Evolutionary conservation across 768 basidiomycete species (phyloP), one percentile per base, ranked within the genome.

Genomic region (Gloeopeniophorella convolvens): DNA sequence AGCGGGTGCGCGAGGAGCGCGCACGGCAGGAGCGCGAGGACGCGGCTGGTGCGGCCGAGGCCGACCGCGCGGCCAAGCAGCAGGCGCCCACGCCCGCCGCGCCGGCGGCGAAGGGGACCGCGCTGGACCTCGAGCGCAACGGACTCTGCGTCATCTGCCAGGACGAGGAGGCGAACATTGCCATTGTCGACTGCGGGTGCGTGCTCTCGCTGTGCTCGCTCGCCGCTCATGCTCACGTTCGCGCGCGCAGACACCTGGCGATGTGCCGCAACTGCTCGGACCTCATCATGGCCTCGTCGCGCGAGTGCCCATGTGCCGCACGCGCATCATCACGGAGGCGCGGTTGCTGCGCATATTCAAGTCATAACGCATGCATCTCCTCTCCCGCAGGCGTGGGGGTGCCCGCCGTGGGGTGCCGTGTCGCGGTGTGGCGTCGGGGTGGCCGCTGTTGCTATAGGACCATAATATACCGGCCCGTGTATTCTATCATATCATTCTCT

Each of bases 91-190:
- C 64, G 6, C 33, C 59, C 18, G 32, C 59, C 32, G 54, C 69
- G 2, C 60, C 64, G 4, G 62, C 70, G 3, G 47, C 56, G 37
- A 54, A 50, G 44, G 40, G 46, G 15, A 49, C 48, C 4, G 2
- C 53, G 15, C 37, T 72, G 1, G 66, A 70, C 32, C 62, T 76
- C 11, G 87, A 89, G 54, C 76, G 83, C 20, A 76, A 78, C 8
- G 91, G 93, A 2, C 66, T 93, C 4, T 96, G 93, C 63, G 89
- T 95, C 0, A 78, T 96, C 9, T 96, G 93, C 62, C 92, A 94
- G 62, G 93, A 96, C 55, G 88, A 92, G 51, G 92, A 95, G 56
- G 92, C 93, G 0, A 92, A 87, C 57, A 88, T 96, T 50, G 93
- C 91, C 2, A 82, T 92, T 47, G 86, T 95, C 11, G 93, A 96